A percentile compares a stretch with the other conserved stretches of the same genome.
These are phyloP conservation scores for Cryphonectria parasitica DNA, from an alignment of 2,329 filamentous ascomycete species.

Conservation along the genomic window DNA sequence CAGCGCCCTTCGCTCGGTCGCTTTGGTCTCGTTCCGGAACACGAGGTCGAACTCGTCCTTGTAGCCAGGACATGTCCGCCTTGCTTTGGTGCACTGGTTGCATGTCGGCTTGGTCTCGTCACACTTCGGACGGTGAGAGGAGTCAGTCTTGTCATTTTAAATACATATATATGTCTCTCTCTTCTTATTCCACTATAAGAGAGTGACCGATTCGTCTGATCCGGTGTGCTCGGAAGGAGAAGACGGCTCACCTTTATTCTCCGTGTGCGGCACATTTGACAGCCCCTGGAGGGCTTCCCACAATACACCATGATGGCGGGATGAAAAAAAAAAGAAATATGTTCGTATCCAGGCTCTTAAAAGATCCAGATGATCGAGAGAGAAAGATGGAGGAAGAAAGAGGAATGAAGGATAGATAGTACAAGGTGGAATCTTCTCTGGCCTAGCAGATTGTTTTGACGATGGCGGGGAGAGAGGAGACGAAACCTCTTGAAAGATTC, in stretches of 20 bases:
- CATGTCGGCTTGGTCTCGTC: slow-evolving; percentile 70
- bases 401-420: not conserved
- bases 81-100: slow-evolving; percentile 66
- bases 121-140: slow-evolving; percentile 50
- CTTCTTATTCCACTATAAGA: not conserved
- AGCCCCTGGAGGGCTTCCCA: slow-evolving; percentile 69
- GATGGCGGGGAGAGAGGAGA: not conserved
- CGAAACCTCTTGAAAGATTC: not conserved
- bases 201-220: not conserved
- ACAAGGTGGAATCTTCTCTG: not conserved
- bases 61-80: slow-evolving; percentile 68
- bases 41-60: slow-evolving; percentile 74
- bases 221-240: not conserved
- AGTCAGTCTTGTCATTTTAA: slow-evolving; percentile 25
- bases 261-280: slow-evolving; percentile 74
- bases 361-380: not conserved
- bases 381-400: too few relatives aligned
- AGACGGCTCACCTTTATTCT: slow-evolving; percentile 67
- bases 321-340: not conserved
- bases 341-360: not conserved
- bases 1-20: slow-evolving; percentile 65
- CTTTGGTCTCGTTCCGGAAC: slow-evolving; percentile 73
- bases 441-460: not conserved
- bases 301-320: slow-evolving; percentile 62
- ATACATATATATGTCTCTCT: not conserved